Evolutionary conservation across 2,329 filamentous ascomycete genomes (phyloP), one percentile per base, ranked within the genome.

Genomic region (Colletotrichum musicola): DNA sequence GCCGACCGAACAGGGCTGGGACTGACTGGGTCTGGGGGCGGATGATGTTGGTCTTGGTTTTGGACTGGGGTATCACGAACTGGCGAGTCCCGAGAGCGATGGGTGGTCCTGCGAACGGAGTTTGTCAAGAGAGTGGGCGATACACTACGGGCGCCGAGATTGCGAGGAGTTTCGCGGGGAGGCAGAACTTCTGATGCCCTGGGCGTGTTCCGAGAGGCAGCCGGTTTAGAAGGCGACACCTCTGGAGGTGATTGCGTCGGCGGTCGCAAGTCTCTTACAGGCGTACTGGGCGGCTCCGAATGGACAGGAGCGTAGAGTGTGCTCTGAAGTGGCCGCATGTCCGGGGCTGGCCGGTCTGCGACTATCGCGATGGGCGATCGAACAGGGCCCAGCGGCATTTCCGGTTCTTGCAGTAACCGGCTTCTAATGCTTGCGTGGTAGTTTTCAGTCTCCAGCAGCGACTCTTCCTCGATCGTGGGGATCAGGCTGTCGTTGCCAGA

Each of bases 401-500:
- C 44, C 30, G 30, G 42, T 35, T 62, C 46, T 13, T 30, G 59
- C 16, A 62, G 22, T 13, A 54, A 7, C 12, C 59, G 60, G n/a
- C 60, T 63, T 25, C 40, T 55, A 6, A 42, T 16, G 12, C 22
- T 13, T 22, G 6, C 22, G 20, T 16, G 13, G 16, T 35, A 6
- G 16, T 62, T 49, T 16, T 46, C 59, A 51, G 46, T 30, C n/a
- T 61, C 40, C 0, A 53, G 2, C 13, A 49, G 55, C 16, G 57
- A 57, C 6, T 67, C 50, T 40, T 68, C 62, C 47, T 69, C 67
- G 18, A 62, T 67, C 3, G 58, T 56, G 4, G 42, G 42, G 14
- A 64, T 56, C 35, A 27, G 22, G 4, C 27, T 49, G 27, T 62
- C 42, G 10, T 30, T 35, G 35, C 35, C 46, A 25, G 53, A 47